Evolutionary conservation across 2,329 filamentous ascomycete species (phyloP).

Genomic region (Fonsecaea pedrosoi): DNA sequence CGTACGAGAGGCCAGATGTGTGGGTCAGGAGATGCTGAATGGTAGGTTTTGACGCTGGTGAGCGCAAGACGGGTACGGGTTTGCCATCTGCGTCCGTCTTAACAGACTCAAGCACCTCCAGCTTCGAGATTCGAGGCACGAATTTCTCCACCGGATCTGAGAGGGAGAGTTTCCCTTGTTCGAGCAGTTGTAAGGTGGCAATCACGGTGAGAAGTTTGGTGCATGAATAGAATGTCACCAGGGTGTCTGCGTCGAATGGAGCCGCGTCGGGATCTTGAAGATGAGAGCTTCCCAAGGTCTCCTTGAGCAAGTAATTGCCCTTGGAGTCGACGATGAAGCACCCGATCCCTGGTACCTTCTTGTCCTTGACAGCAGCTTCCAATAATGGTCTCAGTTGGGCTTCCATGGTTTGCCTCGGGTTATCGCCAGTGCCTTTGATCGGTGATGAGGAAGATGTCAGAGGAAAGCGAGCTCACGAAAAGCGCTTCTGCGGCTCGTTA

Average conservation of each 20-base stretch:
- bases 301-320: conserved; percentile 33
- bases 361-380: conserved; percentile 35
- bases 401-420: conserved; percentile 21
- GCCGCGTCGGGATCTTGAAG: conserved; percentile 25
- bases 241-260: conserved; percentile 31
- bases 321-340: conserved; percentile 31
- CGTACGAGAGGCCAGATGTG: conserved; percentile 35
- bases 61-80: conserved; percentile 24
- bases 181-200: conserved; percentile 35
- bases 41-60: conserved; percentile 29
- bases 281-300: conserved; percentile 32
- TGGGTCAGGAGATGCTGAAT: conserved; percentile 37
- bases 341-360: conserved; percentile 33
- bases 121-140: conserved; percentile 29
- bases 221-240: conserved; percentile 33
- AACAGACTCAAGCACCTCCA: conserved; percentile 32
- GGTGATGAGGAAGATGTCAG: not conserved
- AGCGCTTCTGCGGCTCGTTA: not conserved
- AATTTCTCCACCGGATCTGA: conserved; percentile 38
- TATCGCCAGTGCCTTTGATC: not conserved
- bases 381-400: conserved; percentile 31
- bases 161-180: conserved; percentile 36
- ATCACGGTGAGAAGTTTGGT: conserved; percentile 37
- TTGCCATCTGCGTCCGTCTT: conserved; percentile 16
- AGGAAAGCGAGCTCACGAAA: not conserved